Base-by-base conservation (phyloP, 345 rosid species). In the Acer campestre region DNA sequence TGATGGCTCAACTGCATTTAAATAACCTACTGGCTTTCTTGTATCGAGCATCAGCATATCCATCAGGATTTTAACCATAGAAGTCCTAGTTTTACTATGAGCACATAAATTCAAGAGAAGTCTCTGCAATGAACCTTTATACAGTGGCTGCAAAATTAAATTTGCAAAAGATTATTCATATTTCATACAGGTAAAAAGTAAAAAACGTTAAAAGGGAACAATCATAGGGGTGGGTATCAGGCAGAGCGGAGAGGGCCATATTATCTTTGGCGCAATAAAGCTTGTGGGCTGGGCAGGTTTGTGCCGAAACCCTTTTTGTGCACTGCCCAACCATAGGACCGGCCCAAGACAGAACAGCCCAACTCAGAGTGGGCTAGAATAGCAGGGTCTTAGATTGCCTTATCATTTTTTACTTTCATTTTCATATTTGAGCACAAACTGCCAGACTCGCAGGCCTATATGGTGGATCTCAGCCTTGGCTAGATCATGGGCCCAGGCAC, bases 41-140 rank as follows among this genome's bases (percentile, higher is more conserved):
- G 88, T 86, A 83, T 92, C 97, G 63, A 88, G 91, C 89, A 89
- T 88, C 85, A 95, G 88, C 95, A 93, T 91, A 70, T 89, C 96
- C 93, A 93, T 91, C 85, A 95, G 84, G 74, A 91, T 89, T 75
- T 86, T 91, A 69, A 93, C 95, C 75, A 95, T 78, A 78, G 88
- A 82, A 61, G 85, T 83, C 87, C 99, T 88, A 61, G 99, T 92
- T 75, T 91, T 97, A 18, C 88, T 83, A 82, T 95, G 98, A 70
- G 97, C 90, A 88, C 99, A 93, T 80, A 95, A 80, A 82, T 95
- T 93, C 85, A 95, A 82, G 64, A 95, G 87, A 81, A 95, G 99
- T 87, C 93, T 90, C 88, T 93, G 99, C 78, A 93, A 83, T 62
- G 95, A 81, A 71, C 98, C 99, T 88, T 92, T 95, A 77, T 92